Conservation (phyloP, 2,329 filamentous ascomycete species). For the Dothideomycetidae sp. region DNA sequence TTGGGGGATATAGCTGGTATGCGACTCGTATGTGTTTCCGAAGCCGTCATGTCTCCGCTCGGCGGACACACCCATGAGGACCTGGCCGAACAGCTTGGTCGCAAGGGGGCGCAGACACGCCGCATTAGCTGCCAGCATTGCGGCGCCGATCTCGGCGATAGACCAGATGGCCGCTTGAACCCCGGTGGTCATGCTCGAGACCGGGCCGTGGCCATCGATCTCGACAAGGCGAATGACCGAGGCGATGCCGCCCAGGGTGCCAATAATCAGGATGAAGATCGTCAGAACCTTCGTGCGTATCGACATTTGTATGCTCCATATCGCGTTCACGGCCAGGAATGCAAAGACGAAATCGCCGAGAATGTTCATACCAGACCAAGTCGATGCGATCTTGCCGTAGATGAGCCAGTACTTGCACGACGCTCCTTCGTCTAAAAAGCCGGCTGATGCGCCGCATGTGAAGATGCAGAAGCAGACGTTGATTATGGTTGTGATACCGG, state of each 20-base stretch:
- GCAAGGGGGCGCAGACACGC: not conserved
- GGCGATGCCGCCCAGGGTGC: conserved; percentile 1
- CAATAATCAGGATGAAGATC: not conserved
- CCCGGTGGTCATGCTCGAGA: not conserved
- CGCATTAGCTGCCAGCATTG: not conserved
- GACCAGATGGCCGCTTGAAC: not conserved
- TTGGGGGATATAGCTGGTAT: too few relatives aligned
- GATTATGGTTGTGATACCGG: not conserved
- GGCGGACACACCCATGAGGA: too few relatives aligned
- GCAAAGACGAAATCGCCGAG: conserved; percentile 25
- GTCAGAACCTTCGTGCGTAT: conserved; percentile 3
- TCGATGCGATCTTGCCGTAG: not conserved
- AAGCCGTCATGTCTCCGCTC: too few relatives aligned
- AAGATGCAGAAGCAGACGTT: not conserved
- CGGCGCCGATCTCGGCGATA: not conserved
- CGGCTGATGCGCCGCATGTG: not conserved
- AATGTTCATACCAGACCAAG: conserved; percentile 19
- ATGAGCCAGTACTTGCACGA: not conserved
- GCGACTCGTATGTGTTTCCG: too few relatives aligned
- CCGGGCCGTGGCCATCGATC: not conserved
- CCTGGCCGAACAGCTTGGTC: not conserved
- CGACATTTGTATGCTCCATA: conserved; percentile 16
- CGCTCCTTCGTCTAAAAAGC: not conserved
- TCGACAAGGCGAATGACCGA: conserved; percentile 1
- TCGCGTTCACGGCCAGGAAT: conserved; percentile 19